Evolutionary conservation across 768 basidiomycete species (phyloP).

Genomic region (Russula virescens): DNA sequence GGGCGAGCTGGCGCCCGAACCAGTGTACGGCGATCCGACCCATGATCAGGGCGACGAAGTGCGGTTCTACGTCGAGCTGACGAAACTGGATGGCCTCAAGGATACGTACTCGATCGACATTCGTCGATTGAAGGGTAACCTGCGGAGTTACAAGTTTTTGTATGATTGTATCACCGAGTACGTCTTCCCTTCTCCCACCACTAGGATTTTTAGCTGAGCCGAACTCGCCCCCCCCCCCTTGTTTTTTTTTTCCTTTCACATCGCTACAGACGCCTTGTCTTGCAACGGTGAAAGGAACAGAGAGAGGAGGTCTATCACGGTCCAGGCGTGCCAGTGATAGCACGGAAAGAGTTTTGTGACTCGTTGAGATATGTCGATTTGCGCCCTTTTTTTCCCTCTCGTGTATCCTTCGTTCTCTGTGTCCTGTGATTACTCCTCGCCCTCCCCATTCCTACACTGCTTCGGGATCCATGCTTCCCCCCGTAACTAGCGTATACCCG

Average conservation of each 20-base stretch:
- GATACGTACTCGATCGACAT: conserved; percentile 92
- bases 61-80: conserved; percentile 91
- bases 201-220: background rate
- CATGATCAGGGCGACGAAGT: conserved; percentile 94
- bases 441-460: background rate
- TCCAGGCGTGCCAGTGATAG: background rate
- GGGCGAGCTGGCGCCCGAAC: conserved; percentile 39
- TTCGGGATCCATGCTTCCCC: background rate
- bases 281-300: conserved; percentile 2
- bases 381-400: background rate
- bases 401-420: background rate
- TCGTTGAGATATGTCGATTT: conserved; percentile 5
- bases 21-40: conserved; percentile 70
- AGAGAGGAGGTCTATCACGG: background rate
- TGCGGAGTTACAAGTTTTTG: conserved; percentile 89
- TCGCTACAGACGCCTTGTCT: conserved; percentile 9
- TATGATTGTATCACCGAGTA: conserved; percentile 85
- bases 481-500: conserved; percentile 11
- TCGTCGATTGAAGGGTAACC: conserved; percentile 84
- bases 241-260: background rate
- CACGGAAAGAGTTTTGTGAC: background rate
- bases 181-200: conserved; percentile 32
- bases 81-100: conserved; percentile 80
- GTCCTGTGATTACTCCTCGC: background rate
- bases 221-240: too few species aligned